Evolutionary conservation across 257 asterid genomes (phyloP), one percentile per base, ranked within the genome.

Genomic region (Lycium barbarum): DNA sequence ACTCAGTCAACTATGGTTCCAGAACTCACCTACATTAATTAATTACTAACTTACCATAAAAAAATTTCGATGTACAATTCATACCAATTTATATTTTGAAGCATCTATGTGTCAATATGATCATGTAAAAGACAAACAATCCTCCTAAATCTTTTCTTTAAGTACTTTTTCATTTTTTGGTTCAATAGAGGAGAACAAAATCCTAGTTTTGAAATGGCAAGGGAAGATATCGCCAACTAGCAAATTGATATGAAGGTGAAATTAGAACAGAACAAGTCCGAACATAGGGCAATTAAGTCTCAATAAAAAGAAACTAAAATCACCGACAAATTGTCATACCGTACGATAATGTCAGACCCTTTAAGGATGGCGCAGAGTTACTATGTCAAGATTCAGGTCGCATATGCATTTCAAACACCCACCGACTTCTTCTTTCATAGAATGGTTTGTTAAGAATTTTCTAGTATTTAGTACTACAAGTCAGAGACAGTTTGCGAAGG

Each of bases 361-460:
- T 76, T 76, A 76, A 76, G 65, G 26, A 76, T 76, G 47, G 47
- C 65, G 47, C 51, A 76, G 82, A 76, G 82, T 0, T 76, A 14
- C 20, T 3, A 6, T 76, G 62, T 49, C 63, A 26, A 76, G 63
- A 76, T 76, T 76, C 82, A 51, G 58, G 22, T 26, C 65, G 63
- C 63, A 49, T 74, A 47, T 76, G 82, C 14, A 54, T 14, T 45
- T 76, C 65, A 76, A 76, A 53, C 43, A 33, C 65, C 26, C 65
- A 76, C 65, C 82, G 82, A 76, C 65, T 76, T 51, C 47, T 51
- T 53, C 61, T 1, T 47, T 20, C 54, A 73, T n/a, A 8, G 45
- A 26, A 11, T 22, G 66, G 12, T 20, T 26, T 18, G 62, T 59
- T n/a, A 7, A 59, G 38, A 20, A 22, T 20, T 74, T 76, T 22